Evolutionary conservation across 345 rosid species (phyloP), one percentile per base, ranked within the genome.

Genomic region (Psidium guajava): DNA sequence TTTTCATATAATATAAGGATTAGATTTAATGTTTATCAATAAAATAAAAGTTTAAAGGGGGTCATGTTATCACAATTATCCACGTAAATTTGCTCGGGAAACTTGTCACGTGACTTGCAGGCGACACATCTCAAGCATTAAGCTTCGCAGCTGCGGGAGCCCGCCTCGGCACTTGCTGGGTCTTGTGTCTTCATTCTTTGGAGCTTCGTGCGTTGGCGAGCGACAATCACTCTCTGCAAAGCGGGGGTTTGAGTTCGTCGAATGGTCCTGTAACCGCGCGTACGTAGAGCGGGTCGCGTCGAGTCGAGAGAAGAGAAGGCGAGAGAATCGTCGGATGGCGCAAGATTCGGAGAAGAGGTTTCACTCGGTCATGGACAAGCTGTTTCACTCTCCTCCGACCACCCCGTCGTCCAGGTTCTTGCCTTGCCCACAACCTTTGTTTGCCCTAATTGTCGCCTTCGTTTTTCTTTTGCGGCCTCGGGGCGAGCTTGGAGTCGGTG

Each of bases 291-390:
- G 51, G 51, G 51, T 3, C 51, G 51, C 10, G 56, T 18, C 56
- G 56, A 28, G 56, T 18, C n/a, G 50, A 21, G 15, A 47, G 25
- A 77, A 21, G 42, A 12, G 83, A 81, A 42, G 53, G 25, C 49
- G 84, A 32, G 55, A 27, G 44, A 42, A 28, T 16, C 18, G 84
- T 18, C 8, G 52, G 18, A 96, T 95, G 98, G 92, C 92, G 44
- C 90, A 89, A 81, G 96, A 95, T 84, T 89, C 95, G 12, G 97
- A 95, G 94, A 94, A 94, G 94, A 91, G 93, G 86, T 94, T 96
- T 73, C 94, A 93, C 86, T 93, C 96, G 25, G 91, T 97, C 88
- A 95, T 97, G 98, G 94, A 95, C 85, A 94, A 94, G 89, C 97
- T 95, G 88, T 94, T 95, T 53, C 90, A 91, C 24, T 82, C 92